phyloP scores from a whole-genome alignment of 2,329 filamentous ascomycete genomes.

The Dactylellina drechsleri region DNA sequence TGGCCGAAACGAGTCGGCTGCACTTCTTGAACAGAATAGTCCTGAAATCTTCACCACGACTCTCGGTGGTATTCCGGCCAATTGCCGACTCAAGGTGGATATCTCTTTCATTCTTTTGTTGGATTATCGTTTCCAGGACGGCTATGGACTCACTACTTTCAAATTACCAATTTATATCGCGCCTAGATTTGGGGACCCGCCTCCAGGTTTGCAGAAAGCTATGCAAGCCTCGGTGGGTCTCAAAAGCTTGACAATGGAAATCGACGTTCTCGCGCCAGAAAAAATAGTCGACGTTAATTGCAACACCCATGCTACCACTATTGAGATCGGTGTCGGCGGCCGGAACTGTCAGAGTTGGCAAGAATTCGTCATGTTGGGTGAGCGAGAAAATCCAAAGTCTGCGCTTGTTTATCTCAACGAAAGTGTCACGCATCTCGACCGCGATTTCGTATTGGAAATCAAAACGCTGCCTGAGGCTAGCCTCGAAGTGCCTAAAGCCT shows the following conservation, averaged over 20 bases:
- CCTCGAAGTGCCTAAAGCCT: conserved; percentile 55
- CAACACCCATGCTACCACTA: conserved; percentile 55
- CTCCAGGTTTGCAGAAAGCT: conserved; percentile 24
- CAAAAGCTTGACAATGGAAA: conserved; percentile 50
- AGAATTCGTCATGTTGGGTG: conserved; percentile 3
- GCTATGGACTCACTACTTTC: conserved; percentile 55
- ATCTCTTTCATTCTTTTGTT: conserved; percentile 58
- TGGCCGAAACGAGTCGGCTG: neutral
- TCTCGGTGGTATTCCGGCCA: conserved; percentile 58
- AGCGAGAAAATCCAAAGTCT: conserved; percentile 13
- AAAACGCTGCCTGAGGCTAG: conserved; percentile 40
- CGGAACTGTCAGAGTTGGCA: conserved; percentile 53
- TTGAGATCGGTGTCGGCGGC: conserved; percentile 43
- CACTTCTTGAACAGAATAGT: conserved; percentile 58
- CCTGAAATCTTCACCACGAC: conserved; percentile 59
- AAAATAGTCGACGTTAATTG: conserved; percentile 54
- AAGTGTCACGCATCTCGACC: conserved; percentile 54
- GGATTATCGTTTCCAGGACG: conserved; percentile 56
- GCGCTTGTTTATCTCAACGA: conserved; percentile 12
- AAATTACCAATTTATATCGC: conserved; percentile 59
- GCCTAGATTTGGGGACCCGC: conserved; percentile 57
- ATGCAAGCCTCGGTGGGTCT: conserved; percentile 34
- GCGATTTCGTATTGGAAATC: conserved; percentile 59
- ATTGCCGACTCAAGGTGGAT: conserved; percentile 57
- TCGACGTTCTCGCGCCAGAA: conserved; percentile 23